Conservation (phyloP, 2,329 filamentous ascomycete genomes). For the Massarina eburnea region DNA sequence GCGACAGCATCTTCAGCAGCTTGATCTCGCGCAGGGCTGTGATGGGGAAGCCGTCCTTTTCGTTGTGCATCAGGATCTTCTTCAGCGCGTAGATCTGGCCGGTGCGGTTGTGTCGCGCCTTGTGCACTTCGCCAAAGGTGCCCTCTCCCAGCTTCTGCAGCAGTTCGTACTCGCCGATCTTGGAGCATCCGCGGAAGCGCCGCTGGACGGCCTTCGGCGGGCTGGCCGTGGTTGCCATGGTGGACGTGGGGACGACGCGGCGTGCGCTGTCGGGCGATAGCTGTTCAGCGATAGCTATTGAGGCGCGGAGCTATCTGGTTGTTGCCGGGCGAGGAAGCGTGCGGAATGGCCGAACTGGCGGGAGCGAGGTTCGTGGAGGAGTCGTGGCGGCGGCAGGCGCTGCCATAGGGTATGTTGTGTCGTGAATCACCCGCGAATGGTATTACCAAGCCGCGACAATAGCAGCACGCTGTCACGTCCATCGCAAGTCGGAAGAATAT, state of each 20-base stretch:
- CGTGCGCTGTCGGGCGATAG: background rate
- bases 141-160: slow-evolving; percentile 87
- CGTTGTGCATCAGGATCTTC: slow-evolving; percentile 99
- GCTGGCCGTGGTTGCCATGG: slow-evolving; percentile 31
- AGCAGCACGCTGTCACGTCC: slow-evolving; percentile 1
- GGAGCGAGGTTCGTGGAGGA: background rate
- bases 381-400: slow-evolving; percentile 14
- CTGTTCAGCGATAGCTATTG: slow-evolving; percentile 1
- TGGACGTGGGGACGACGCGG: slow-evolving; percentile 6
- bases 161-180: slow-evolving; percentile 77
- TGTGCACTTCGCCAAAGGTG: slow-evolving; percentile 95
- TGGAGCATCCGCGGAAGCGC: slow-evolving; percentile 81
- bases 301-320: background rate
- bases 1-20: slow-evolving; percentile 90
- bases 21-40: slow-evolving; percentile 97
- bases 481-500: background rate
- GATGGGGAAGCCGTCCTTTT: slow-evolving; percentile 99
- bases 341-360: background rate
- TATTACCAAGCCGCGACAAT: slow-evolving; percentile 18
- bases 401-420: slow-evolving; percentile 23
- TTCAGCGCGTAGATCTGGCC: slow-evolving; percentile 83
- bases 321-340: slow-evolving; percentile 4
- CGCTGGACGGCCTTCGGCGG: slow-evolving; percentile 54
- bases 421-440: slow-evolving; percentile 5
- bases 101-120: slow-evolving; percentile 75